phyloP scores from a whole-genome alignment of 176 grass and related monocot species.

The bread wheat (Triticum aestivum) region DNA sequence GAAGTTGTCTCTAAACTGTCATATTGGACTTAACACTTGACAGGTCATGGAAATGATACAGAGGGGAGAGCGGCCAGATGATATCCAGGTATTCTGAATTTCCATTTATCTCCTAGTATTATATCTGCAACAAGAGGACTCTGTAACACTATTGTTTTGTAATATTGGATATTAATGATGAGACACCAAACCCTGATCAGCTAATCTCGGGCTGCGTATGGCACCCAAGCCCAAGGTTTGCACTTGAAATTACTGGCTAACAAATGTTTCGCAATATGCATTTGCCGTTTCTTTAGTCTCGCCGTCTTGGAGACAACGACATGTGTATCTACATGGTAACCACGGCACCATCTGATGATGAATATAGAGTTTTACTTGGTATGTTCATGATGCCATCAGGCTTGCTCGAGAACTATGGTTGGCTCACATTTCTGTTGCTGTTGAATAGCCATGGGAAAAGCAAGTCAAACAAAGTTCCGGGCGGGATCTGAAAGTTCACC shows the following conservation, averaged over 20 bases:
- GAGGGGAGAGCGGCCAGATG: slow-evolving; percentile 61
- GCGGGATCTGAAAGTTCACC: no score
- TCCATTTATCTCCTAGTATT: not conserved
- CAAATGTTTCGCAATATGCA: no score
- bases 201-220: slow-evolving; percentile 49
- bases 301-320: no score
- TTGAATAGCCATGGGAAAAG: no score
- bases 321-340: no score
- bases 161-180: slow-evolving; percentile 53
- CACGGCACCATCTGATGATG: no score
- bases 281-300: no score
- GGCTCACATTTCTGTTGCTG: no score
- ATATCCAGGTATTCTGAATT: slow-evolving; percentile 48
- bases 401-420: no score
- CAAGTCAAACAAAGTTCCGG: no score
- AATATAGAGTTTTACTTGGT: no score
- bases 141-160: not conserved
- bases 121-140: not conserved
- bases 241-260: not conserved
- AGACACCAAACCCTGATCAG: slow-evolving; percentile 54
- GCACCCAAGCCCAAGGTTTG: slow-evolving; percentile 65
- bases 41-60: slow-evolving; percentile 73
- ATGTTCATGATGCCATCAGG: no score
- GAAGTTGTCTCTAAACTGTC: not conserved
- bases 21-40: slow-evolving; percentile 20